A percentile compares a stretch with the other conserved stretches of the same genome.
phyloP scores from a whole-genome alignment of 257 asterid species.

The Solanum appendiculatum region DNA sequence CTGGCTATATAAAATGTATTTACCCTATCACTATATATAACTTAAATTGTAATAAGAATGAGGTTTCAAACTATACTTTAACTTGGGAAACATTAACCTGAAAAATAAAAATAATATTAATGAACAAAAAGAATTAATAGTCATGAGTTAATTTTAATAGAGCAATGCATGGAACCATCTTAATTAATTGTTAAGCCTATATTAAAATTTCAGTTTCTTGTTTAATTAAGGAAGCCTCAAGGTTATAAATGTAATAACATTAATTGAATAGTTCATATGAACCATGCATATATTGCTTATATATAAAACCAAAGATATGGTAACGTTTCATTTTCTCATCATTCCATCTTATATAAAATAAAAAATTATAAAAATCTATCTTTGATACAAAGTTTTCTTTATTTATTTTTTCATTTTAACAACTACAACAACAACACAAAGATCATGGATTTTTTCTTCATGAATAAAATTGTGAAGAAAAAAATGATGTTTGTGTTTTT shows the following conservation, averaged over 20 bases:
- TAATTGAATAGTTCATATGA: constrained; percentile 28
- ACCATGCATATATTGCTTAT: constrained; percentile 25
- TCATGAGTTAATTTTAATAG: not conserved
- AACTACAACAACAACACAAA: not conserved
- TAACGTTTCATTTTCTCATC: constrained; percentile 36
- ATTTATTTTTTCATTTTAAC: not conserved
- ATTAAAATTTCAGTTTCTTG: not conserved
- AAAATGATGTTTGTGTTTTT: not conserved
- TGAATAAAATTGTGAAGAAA: not conserved
- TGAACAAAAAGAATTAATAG: not conserved
- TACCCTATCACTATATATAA: not conserved
- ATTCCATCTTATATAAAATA: constrained; percentile 18
- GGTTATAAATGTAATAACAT: constrained; percentile 14
- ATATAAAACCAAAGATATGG: constrained; percentile 9
- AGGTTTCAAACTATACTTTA: not conserved
- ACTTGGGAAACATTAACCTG: not conserved
- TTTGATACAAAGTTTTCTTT: constrained; percentile 13
- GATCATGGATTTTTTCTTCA: constrained; percentile 8
- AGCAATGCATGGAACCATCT: constrained; percentile 8
- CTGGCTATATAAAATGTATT: not conserved
- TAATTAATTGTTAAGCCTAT: not conserved
- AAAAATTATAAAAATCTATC: not conserved
- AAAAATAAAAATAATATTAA: not conserved
- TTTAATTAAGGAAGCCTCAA: not conserved
- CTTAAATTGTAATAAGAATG: not conserved